phyloP scores from a whole-genome alignment of 176 grass and related monocot genomes.

The Luzula sylvatica region DNA sequence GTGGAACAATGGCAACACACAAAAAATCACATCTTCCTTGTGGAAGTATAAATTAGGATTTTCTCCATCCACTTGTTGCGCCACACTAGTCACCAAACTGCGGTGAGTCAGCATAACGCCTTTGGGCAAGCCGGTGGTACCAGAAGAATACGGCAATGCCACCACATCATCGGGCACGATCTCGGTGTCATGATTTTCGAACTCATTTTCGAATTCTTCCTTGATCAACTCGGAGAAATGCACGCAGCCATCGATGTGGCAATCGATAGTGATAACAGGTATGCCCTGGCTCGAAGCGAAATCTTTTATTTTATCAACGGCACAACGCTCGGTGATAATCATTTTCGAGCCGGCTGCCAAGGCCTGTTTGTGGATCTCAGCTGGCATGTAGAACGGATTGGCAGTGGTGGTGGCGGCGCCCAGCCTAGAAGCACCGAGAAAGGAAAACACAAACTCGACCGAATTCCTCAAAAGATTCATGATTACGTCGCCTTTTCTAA shows the following conservation, averaged over 20 bases:
- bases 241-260: constrained; percentile 26
- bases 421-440: constrained; percentile 54
- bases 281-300: constrained; percentile 40
- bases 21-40: constrained; percentile 63
- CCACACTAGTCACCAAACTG: constrained; percentile 86
- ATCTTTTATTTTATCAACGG: constrained; percentile 52
- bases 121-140: constrained; percentile 77
- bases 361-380: constrained; percentile 86
- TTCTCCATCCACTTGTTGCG: constrained; percentile 74
- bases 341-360: constrained; percentile 27
- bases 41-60: constrained; percentile 83
- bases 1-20: constrained; percentile 84
- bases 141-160: constrained; percentile 71
- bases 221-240: constrained; percentile 35
- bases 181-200: constrained; percentile 23
- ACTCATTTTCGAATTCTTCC: constrained; percentile 14
- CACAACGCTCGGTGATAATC: constrained; percentile 68
- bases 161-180: constrained; percentile 63
- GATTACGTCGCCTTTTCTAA: constrained; percentile 48
- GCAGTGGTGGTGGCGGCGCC: constrained; percentile 70
- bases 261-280: constrained; percentile 35
- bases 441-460: constrained; percentile 66
- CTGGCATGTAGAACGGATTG: constrained; percentile 71
- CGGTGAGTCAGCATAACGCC: constrained; percentile 96
- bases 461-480: constrained; percentile 78